Base-by-base conservation (phyloP, 495 filamentous ascomycete species). In the Aspergillus biplanus region DNA sequence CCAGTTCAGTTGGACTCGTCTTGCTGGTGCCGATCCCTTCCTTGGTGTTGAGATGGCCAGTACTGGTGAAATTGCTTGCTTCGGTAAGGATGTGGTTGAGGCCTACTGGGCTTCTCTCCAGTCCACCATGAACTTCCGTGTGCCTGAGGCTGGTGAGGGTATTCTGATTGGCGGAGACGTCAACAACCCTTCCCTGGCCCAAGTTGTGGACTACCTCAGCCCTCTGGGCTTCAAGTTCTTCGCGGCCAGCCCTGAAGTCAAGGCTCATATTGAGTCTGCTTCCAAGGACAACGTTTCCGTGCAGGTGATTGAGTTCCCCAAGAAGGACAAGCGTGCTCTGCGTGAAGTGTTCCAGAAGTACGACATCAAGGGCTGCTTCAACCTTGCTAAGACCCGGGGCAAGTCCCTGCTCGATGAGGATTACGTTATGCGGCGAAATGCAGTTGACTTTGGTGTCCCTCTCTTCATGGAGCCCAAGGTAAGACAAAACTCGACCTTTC, bases 401-500 rank as follows among this genome's bases (percentile, higher is more conserved):
- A 92, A 93, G 82, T 93, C 88, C 31, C 80, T 92, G 62, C 80
- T 91, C 57, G 95, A 99, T 73, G 92, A 94, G 65, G 94, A 98
- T 79, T 99, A 99, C 67, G 93, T 98, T 52, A 99, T 98, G 95
- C 87, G 95, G 67, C 87, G 96, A 69, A 97, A 99, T 72, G 95
- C 94, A 15, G 96, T 99, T 47, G 95, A 99, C 80, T 99, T 99
- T 75, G 93, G 93, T 59, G 93, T 98, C 27, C 95, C 95, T 42
- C 82, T 98, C 63, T 99, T 98, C 77, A 97, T 97, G 93, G 95
- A 99, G 80, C 94, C 95, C 21, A 96, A 95, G 90, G 94, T 97
- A 82, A 82, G 89, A 78, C 37, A 44, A 52, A 21, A 16, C 32
- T 49, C 15, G 16, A 50, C 47, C 47, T 18, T 6, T n/a, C 8